A percentile compares a stretch with the other conserved stretches of the same genome.
Conservation (phyloP, 2,329 filamentous ascomycete genomes). For the Venturia aucupariae region DNA sequence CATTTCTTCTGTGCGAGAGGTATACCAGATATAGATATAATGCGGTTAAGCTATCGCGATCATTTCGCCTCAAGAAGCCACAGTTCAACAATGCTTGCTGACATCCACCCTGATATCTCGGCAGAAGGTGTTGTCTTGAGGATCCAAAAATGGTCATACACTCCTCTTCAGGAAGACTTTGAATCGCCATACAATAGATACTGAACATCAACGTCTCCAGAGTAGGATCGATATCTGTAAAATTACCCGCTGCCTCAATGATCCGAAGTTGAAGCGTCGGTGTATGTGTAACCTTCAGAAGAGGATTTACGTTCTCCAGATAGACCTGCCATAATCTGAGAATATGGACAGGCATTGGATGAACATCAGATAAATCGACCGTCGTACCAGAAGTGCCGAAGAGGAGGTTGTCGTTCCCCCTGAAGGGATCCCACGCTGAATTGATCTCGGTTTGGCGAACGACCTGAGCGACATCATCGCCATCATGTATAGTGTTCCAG, state of each 20-base stretch:
- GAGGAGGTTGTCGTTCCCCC: conserved; percentile 39
- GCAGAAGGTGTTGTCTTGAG: conserved; percentile 31
- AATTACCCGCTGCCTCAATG: conserved; percentile 51
- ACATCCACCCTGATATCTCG: conserved; percentile 36
- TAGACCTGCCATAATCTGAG: conserved; percentile 42
- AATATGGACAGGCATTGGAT: conserved; percentile 57
- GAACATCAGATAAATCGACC: conserved; percentile 41
- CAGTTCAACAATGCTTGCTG: conserved; percentile 39
- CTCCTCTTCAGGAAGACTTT: conserved; percentile 48
- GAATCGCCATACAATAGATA: conserved; percentile 54
- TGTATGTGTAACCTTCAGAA: conserved; percentile 13
- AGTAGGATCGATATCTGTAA: conserved; percentile 46
- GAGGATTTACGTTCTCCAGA: conserved; percentile 14
- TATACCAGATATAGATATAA: conserved; percentile 46
- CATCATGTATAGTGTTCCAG: conserved; percentile 20
- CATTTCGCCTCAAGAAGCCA: conserved; percentile 31
- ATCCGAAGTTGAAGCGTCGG: conserved; percentile 49
- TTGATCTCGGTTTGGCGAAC: conserved; percentile 40
- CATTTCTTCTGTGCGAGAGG: conserved; percentile 15
- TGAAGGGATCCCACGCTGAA: conserved; percentile 23
- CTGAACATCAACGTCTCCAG: conserved; percentile 54
- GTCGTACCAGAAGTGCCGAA: conserved; percentile 38
- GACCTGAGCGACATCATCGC: conserved; percentile 27
- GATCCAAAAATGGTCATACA: conserved; percentile 35
- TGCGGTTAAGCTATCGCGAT: conserved; percentile 41